Percentiles rank a stretch among this genome's conserved stretches.
Evolutionary conservation across 2,329 filamentous ascomycete genomes (phyloP).

Genomic region (Hymenoscyphus albidus): DNA sequence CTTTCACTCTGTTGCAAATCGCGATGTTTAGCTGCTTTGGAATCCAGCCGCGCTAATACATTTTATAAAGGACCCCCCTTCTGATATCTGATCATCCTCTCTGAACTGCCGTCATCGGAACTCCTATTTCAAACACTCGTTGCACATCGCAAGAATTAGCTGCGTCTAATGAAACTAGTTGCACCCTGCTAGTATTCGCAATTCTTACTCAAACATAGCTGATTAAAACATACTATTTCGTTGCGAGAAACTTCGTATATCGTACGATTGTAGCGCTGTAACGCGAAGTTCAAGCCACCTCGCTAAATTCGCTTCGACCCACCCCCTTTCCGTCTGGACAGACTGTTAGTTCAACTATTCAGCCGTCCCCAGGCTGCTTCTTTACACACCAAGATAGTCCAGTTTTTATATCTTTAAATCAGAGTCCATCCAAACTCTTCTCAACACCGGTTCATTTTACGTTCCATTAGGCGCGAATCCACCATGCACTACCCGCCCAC

Average conservation of each 20-base stretch:
- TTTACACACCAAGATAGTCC: neutral
- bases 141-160: conserved; percentile 6
- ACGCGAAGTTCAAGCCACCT: conserved; percentile 1
- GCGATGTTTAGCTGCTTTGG: neutral
- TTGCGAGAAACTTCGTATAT: neutral
- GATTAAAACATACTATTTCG: neutral
- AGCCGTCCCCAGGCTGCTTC: neutral
- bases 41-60: neutral
- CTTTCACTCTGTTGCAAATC: neutral
- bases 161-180: neutral
- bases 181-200: neutral
- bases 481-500: neutral
- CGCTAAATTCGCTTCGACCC: neutral
- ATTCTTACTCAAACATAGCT: neutral
- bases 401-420: neutral
- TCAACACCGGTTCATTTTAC: neutral
- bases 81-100: neutral
- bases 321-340: neutral
- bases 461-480: neutral
- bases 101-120: neutral
- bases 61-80: neutral
- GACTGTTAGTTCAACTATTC: neutral
- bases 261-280: neutral
- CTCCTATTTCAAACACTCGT: neutral
- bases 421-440: neutral